Evolutionary conservation across 768 basidiomycete genomes (phyloP), one percentile per base, ranked within the genome.

Genomic region (Rhodosporidiobolus odoratus): DNA sequence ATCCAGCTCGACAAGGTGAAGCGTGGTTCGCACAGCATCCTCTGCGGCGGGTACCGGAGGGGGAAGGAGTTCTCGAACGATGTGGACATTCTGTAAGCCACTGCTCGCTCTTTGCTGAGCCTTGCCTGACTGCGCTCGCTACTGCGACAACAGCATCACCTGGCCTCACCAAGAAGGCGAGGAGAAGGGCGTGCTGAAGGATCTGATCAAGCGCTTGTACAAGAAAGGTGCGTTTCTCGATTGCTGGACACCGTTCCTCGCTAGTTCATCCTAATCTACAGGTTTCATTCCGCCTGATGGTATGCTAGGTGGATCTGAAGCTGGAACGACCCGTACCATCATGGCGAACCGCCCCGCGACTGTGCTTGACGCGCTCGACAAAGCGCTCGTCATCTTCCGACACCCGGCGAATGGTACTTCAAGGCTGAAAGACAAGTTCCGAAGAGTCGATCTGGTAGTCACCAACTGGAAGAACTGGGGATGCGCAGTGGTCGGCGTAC

Each of bases 361-460:
- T 2, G 19, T 3, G 6, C 1, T 62, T 37, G 67, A 68, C 37
- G 43, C 60, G 21, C 67, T 68, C 45, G 67, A 68, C 67, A 58
- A 53, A 17, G 68, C 62, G 21, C 48, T 69, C 34, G 27, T 70
- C 63, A 25, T 65, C 58, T 60, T 65, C 37, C 38, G 38, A 23
- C 65, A 57, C n/a, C 64, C 59, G 4, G 21, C 50, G 8, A 62
- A 65, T 37, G 38, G 17, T 2, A 57, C 35, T 25, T 56, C 23
- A 1, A 30, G 69, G 4, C 5, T 5, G 25, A 13, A 13, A 8
- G 58, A 47, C n/a, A 45, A 35, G 25, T 71, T 40, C 34, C n/a
- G 69, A 9, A 48, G 69, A 37, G 52, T 71, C 1, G 69, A 71
- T 43, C 17, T 71, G 25, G 54, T 71, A 27, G 53, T 71, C 15